Evolutionary conservation across 2,329 filamentous ascomycete species (phyloP).

Genomic region (Aaosphaeria pasadenensis): DNA sequence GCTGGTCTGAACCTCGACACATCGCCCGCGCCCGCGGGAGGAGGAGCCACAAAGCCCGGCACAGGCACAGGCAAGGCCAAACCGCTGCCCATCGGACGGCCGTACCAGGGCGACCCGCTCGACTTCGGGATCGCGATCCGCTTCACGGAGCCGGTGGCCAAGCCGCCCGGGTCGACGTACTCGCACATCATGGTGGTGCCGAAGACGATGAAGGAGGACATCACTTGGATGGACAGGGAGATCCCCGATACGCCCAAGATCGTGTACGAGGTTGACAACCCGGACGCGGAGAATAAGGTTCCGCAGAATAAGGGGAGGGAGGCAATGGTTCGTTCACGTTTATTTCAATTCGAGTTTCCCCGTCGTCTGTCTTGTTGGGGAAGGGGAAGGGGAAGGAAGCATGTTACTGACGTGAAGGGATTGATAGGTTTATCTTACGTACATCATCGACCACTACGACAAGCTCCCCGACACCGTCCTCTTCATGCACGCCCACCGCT

Average conservation of each 20-base stretch:
- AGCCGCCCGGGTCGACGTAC: conserved; percentile 35
- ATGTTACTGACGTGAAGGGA: neutral
- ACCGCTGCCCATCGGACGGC: neutral
- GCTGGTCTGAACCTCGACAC: conserved; percentile 12
- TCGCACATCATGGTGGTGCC: conserved; percentile 33
- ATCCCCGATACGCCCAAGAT: conserved; percentile 36
- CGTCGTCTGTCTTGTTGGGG: neutral
- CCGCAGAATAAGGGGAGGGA: conserved; percentile 62
- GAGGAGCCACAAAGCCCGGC: neutral
- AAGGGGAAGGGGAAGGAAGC: neutral
- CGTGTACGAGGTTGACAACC: conserved; percentile 54
- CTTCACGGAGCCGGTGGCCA: conserved; percentile 27
- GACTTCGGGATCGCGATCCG: conserved; percentile 34
- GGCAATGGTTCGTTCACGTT: conserved; percentile 44
- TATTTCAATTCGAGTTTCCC: no score
- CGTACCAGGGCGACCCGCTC: conserved; percentile 21
- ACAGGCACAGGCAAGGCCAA: no score
- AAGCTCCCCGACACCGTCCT: conserved; percentile 56
- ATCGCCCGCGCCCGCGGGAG: conserved; percentile 5
- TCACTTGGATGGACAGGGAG: conserved; percentile 35
- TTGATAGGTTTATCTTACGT: conserved; percentile 52
- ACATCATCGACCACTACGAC: conserved; percentile 62
- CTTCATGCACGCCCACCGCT: conserved; percentile 57
- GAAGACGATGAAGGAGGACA: conserved; percentile 37
- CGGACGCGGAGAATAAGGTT: conserved; percentile 47